Evolutionary conservation across 345 rosid species (phyloP).

Genomic region (Salix purpurea): DNA sequence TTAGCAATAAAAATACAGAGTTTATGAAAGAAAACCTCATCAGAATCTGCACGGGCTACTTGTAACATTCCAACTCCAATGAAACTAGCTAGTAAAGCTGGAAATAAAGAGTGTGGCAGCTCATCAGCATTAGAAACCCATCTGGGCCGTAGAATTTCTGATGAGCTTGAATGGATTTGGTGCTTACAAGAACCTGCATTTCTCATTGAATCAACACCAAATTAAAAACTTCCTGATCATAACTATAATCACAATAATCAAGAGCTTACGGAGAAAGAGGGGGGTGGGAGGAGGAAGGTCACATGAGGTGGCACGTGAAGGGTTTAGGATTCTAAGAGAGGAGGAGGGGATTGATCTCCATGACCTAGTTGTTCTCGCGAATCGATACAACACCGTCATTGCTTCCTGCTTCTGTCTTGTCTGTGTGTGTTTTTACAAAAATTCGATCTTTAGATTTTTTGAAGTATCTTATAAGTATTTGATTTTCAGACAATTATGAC

Average conservation of each 20-base stretch:
- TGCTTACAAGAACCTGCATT: constrained; percentile 30
- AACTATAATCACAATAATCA: neutral
- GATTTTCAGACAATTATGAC: too few relatives aligned
- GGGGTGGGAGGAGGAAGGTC: constrained; percentile 17
- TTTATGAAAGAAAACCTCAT: constrained; percentile 41
- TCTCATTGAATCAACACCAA: too few relatives aligned
- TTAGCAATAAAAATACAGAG: too few relatives aligned
- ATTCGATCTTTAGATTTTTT: too few relatives aligned
- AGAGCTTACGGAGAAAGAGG: constrained; percentile 27
- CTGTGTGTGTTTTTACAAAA: neutral
- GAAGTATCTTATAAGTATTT: too few relatives aligned
- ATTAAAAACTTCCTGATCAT: too few relatives aligned
- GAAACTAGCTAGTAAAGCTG: constrained; percentile 49
- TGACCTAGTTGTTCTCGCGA: constrained; percentile 35
- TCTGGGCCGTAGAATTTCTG: constrained; percentile 15
- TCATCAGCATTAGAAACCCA: constrained; percentile 10
- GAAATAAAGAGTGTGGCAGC: constrained; percentile 18
- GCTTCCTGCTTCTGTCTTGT: neutral
- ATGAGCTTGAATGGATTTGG: constrained; percentile 16
- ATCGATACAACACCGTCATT: constrained; percentile 44
- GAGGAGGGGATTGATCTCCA: constrained; percentile 29
- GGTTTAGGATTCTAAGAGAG: constrained; percentile 25
- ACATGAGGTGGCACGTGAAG: constrained; percentile 21
- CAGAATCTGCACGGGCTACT: constrained; percentile 62
- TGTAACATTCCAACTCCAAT: constrained; percentile 51